Conservation (phyloP, 257 asterid genomes). For the Perilla frutescens region DNA sequence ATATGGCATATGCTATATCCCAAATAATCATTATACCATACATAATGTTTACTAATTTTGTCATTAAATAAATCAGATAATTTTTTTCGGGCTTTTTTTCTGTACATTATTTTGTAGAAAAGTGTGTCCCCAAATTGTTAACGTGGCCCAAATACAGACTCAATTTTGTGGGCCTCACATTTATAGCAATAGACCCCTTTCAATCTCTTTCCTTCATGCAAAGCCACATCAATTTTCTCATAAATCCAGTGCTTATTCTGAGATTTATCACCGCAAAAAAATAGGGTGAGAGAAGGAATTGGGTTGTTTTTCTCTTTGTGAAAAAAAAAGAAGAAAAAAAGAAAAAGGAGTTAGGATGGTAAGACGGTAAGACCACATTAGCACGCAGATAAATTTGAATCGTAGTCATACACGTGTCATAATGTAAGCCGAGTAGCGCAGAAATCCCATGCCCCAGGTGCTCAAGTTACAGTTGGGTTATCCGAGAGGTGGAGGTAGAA, state of each 20-base stretch:
- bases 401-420: constrained; percentile 30
- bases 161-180: constrained; percentile 31
- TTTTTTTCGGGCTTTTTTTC: background rate
- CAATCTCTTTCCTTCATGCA: constrained; percentile 16
- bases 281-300: no score
- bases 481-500: constrained; percentile 17
- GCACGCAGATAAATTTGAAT: background rate
- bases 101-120: constrained; percentile 1
- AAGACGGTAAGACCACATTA: no score
- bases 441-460: constrained; percentile 33
- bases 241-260: background rate
- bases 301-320: no score
- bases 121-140: constrained; percentile 33
- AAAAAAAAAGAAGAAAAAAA: no score
- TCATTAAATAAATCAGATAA: background rate
- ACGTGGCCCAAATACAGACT: constrained; percentile 43
- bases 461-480: constrained; percentile 1
- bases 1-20: no score
- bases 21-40: no score
- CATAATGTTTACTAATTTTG: background rate
- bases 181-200: background rate
- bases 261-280: background rate
- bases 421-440: constrained; percentile 27
- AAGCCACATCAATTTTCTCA: constrained; percentile 14
- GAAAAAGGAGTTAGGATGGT: no score